These are phyloP conservation scores for Aspergillus homomorphus DNA, from an alignment of 495 filamentous ascomycete species.

Conservation along the genomic window DNA sequence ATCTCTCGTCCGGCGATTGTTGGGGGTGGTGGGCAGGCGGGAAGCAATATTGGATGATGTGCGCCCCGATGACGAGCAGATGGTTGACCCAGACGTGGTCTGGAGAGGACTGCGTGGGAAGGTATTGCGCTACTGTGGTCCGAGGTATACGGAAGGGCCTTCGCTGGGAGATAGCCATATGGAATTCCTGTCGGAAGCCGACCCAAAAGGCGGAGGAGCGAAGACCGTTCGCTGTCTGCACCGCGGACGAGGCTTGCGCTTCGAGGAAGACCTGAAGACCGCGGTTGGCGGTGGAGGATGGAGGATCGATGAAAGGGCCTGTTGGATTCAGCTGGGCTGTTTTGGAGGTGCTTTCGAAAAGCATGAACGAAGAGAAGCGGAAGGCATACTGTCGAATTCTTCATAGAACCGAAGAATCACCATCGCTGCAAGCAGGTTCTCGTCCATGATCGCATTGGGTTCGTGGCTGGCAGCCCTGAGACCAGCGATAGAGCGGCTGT, in stretches of 20 bases:
- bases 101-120: slow-evolving; percentile 16
- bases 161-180: slow-evolving; percentile 31
- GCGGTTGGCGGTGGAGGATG: slow-evolving; percentile 18
- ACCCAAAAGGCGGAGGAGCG: slow-evolving; percentile 28
- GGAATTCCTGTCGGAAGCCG: slow-evolving; percentile 34
- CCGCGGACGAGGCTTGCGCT: slow-evolving; percentile 15
- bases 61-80: slow-evolving; percentile 22
- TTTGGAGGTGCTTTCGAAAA: neutral
- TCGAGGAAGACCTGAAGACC: slow-evolving; percentile 24
- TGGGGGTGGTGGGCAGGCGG: no score
- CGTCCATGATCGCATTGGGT: slow-evolving; percentile 25
- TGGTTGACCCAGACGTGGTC: slow-evolving; percentile 24
- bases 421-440: slow-evolving; percentile 21
- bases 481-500: slow-evolving; percentile 20
- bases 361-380: neutral
- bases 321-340: neutral
- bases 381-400: slow-evolving; percentile 18
- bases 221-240: slow-evolving; percentile 8
- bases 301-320: slow-evolving; percentile 21
- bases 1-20: neutral
- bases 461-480: slow-evolving; percentile 24
- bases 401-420: slow-evolving; percentile 23
- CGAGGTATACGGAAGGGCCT: slow-evolving; percentile 21
- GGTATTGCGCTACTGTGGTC: slow-evolving; percentile 11
- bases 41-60: slow-evolving; percentile 27